Evolutionary conservation across 2,329 filamentous ascomycete species (phyloP), one percentile per base, ranked within the genome.

Genomic region (Daldinia eschscholtzii): DNA sequence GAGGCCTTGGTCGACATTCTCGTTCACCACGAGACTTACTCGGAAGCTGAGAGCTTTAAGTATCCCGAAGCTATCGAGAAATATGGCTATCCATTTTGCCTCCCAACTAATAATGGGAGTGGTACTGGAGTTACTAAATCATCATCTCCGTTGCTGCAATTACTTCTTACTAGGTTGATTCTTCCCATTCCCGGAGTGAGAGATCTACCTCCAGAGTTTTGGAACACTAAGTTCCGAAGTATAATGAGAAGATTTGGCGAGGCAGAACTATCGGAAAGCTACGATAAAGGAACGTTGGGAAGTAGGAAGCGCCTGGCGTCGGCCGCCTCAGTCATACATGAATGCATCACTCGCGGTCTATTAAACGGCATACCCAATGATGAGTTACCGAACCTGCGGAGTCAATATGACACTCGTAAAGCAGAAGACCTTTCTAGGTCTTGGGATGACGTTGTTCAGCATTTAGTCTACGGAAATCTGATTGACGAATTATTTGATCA

Each of bases 181-280:
- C 81, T 94, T 52, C 84, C 85, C 1, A 82, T 93, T 20, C 92
- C 92, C 0, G 91, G 90, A 0, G 79, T 93, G 42, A 84, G 85
- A 57, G 86, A 89, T 66, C 82, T 95, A 2, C 84, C 88, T 0
- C 76, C 82, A 1, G 86, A 87, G 2, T 93, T 92, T 78, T 93
- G 91, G 90, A 84, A 83, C 37, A 82, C 84, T n/a, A 84, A 87
- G 50, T 82, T 91, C 26, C 85, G 88, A 71, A 84, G 85, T 1
- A 78, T 93, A 15, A 82, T 93, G 73, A 80, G 82, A 73, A 84
- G 88, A 74, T 81, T 95, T 61, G 89, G 86, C 7, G 85, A 89
- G 35, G 91, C 89, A 1, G 88, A 93, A 57, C 82, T 95, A 35
- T 93, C 91, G 1, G 92, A 95, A 78, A 93, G 91, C 77, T 95